These are phyloP conservation scores for Boechera retrofracta DNA, from an alignment of 345 rosid genomes.

Conservation along the genomic window DNA sequence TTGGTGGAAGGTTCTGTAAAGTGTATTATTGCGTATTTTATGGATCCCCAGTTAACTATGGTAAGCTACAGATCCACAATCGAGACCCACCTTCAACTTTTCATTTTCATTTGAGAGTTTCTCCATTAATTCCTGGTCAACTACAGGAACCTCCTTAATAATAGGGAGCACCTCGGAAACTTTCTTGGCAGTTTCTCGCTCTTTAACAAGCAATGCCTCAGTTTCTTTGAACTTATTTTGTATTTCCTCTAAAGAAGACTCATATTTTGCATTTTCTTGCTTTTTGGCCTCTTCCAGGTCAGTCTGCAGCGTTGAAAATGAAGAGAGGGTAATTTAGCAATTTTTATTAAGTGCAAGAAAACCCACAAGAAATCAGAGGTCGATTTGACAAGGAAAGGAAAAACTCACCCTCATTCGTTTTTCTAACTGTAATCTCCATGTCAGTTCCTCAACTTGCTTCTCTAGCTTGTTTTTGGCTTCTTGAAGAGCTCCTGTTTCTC, in stretches of 20 bases:
- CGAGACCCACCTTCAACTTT: conserved; percentile 74
- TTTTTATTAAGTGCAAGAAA: background rate
- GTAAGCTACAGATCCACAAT: conserved; percentile 25
- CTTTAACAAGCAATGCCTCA: conserved; percentile 73
- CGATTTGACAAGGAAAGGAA: conserved; percentile 8
- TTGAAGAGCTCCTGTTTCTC: conserved; percentile 99
- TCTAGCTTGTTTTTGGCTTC: conserved; percentile 98
- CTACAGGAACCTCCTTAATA: conserved; percentile 84
- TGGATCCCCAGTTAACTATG: background rate
- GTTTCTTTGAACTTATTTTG: conserved; percentile 87
- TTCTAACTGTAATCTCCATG: conserved; percentile 98
- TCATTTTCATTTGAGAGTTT: conserved; percentile 88
- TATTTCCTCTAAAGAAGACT: conserved; percentile 80
- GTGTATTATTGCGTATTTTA: background rate
- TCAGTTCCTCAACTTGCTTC: conserved; percentile 98
- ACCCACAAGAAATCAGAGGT: conserved; percentile 7
- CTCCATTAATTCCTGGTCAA: conserved; percentile 74
- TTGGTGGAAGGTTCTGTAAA: conserved; percentile 8
- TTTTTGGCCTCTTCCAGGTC: conserved; percentile 94
- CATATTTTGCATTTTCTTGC: conserved; percentile 83
- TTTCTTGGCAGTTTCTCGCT: conserved; percentile 72
- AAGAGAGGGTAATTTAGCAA: conserved; percentile 25
- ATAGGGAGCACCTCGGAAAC: conserved; percentile 74
- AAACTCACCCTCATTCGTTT: conserved; percentile 86
- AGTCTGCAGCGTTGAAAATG: conserved; percentile 56